Base-by-base conservation (phyloP, 352 stramenopile species). In the Pythium myriotylum region DNA sequence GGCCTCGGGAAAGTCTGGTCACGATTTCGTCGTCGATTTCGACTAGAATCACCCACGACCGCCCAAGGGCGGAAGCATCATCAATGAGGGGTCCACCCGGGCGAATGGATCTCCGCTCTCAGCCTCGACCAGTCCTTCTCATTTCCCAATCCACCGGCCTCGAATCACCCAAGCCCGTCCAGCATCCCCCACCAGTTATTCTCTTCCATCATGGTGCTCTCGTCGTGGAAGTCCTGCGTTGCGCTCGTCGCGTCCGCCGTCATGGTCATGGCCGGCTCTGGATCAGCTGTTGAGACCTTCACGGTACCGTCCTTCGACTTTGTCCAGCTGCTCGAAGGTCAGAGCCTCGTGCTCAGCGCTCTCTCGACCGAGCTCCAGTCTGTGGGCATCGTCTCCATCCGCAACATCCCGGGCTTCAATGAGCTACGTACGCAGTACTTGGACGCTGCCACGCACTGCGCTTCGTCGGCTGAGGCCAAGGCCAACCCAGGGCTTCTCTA, bases 371-470 rank as follows among this genome's bases (percentile, higher is more conserved):
- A 20, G 37, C 37, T 43, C n/a, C 37, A 43, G 37, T 43, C 37
- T 16, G 37, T 43, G 13, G 62, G 62, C 26, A 48, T 70, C 22
- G 51, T 65, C 37, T 48, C 55, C 24, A 58, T 70, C 42, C 49
- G 52, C 5, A 48, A 54, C 42, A 52, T 70, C 37, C 46, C 55
- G 0, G 41, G 41, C 22, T 70, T 62, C 42, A 26, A 19, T 23
- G n/a, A 27, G 14, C 41, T 58, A 6, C 62, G 62, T 9, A 22
- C 23, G 20, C 23, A 42, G 17, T 66, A 59, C 43, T 32, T 65
- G 14, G n/a, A 57, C 10, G 39, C 20, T 6, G 62, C 62, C 4
- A 58, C 53, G n/a, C 37, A 40, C n/a, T 70, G 62, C 39, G 49
- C 59, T 29, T 26, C 9, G 1, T n/a, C 33, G 2, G 8, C 35